Evolutionary conservation across 2,329 filamentous ascomycete species (phyloP).

Genomic region (Exserohilum rostratum): DNA sequence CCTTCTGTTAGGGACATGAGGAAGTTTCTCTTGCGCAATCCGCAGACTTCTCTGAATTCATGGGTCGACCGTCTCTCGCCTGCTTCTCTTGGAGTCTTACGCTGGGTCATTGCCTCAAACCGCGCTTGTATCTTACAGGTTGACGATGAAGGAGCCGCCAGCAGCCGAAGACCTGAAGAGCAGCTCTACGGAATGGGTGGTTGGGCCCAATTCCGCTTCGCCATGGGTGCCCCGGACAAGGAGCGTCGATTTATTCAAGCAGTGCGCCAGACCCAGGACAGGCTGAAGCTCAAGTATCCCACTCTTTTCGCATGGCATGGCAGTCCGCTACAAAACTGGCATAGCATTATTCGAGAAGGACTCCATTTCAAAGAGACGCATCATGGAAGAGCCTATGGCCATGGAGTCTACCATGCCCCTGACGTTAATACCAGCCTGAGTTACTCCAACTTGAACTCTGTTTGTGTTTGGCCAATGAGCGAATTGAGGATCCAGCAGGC

Average conservation of each 20-base stretch:
- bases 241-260: constrained; percentile 75
- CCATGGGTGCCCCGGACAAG: constrained; percentile 89
- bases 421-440: constrained; percentile 61
- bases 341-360: constrained; percentile 83
- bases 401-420: constrained; percentile 82
- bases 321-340: constrained; percentile 79
- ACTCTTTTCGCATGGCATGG: constrained; percentile 90
- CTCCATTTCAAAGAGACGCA: constrained; percentile 69
- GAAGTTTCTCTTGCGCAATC: constrained; percentile 53
- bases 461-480: constrained; percentile 65
- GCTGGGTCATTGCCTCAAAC: constrained; percentile 92
- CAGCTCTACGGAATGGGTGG: constrained; percentile 66
- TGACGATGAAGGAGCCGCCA: constrained; percentile 46
- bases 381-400: constrained; percentile 73
- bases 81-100: constrained; percentile 70
- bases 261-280: constrained; percentile 56
- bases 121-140: constrained; percentile 84
- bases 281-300: constrained; percentile 58
- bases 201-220: constrained; percentile 84
- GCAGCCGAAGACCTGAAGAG: constrained; percentile 52
- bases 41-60: constrained; percentile 46
- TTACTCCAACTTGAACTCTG: constrained; percentile 51
- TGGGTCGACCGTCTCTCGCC: constrained; percentile 68
- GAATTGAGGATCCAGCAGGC: constrained; percentile 64
- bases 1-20: constrained; percentile 67